A percentile compares a stretch with the other conserved stretches of the same genome.
Conservation (phyloP, 495 filamentous ascomycete species). For the Aspergillus affinis region DNA sequence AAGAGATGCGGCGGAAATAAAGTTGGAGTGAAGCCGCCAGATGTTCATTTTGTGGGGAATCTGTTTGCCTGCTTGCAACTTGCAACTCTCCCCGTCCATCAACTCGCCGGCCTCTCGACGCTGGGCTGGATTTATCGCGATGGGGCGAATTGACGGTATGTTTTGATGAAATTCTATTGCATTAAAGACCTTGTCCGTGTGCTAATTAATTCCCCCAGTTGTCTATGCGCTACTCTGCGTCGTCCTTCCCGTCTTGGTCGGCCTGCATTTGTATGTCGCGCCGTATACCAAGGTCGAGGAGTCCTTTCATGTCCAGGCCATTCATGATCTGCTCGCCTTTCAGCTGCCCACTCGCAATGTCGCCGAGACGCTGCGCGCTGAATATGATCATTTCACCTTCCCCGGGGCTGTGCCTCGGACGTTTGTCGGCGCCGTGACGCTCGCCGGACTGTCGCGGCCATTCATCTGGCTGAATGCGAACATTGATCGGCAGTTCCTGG, state of each 20-base stretch:
- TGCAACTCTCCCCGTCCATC: neutral
- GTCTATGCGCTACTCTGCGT: slow-evolving; percentile 43
- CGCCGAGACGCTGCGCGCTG: slow-evolving; percentile 36
- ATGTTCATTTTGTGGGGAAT: neutral
- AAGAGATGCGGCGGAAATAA: neutral
- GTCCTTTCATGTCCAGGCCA: slow-evolving; percentile 95
- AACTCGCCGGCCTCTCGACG: neutral
- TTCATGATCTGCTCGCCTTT: slow-evolving; percentile 83
- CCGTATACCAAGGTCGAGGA: slow-evolving; percentile 99
- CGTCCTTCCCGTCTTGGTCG: slow-evolving; percentile 63
- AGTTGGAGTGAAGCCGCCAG: neutral
- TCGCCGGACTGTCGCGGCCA: slow-evolving; percentile 69
- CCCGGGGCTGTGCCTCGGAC: slow-evolving; percentile 89
- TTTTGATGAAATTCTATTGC: neutral
- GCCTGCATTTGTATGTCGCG: slow-evolving; percentile 72
- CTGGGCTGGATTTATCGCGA: neutral
- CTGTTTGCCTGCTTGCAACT: neutral
- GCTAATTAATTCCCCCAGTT: neutral
- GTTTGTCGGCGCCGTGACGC: slow-evolving; percentile 74
- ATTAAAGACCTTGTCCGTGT: neutral
- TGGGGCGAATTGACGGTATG: neutral
- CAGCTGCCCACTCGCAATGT: slow-evolving; percentile 64
- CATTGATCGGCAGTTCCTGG: slow-evolving; percentile 53
- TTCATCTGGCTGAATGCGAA: slow-evolving; percentile 46
- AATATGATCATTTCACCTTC: slow-evolving; percentile 91